Evolutionary conservation across 129 eudicot genomes (phyloP).

Genomic region (Daucus carota): DNA sequence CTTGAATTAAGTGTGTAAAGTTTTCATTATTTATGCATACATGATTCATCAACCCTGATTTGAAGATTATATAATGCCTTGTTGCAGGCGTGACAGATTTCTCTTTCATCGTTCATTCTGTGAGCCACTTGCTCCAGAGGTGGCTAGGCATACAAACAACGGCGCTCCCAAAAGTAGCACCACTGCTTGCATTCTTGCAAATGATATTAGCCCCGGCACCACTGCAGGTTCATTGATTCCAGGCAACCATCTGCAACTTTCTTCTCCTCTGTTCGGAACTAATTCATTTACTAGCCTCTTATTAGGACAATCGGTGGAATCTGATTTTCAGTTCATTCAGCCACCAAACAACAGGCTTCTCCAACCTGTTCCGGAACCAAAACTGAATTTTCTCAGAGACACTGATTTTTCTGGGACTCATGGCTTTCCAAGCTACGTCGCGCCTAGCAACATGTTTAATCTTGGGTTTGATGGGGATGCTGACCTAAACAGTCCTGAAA

Average conservation of each 20-base stretch:
- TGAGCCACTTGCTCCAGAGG: slow-evolving; percentile 42
- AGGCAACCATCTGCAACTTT: not conserved
- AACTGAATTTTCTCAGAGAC: no score
- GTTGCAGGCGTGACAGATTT: slow-evolving; percentile 54
- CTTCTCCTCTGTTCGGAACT: not conserved
- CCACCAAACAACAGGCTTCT: not conserved
- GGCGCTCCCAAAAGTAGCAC: slow-evolving; percentile 24
- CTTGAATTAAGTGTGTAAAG: no score
- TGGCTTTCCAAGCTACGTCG: not conserved
- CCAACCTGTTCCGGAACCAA: not conserved
- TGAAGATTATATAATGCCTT: no score
- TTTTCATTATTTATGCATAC: no score
- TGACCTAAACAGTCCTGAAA: not conserved
- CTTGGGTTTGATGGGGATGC: not conserved
- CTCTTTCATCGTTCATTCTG: slow-evolving; percentile 55
- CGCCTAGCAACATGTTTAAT: not conserved
- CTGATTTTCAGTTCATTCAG: not conserved
- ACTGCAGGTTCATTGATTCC: not conserved
- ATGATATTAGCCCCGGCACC: not conserved
- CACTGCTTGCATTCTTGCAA: not conserved
- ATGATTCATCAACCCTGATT: no score
- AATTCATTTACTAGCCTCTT: not conserved
- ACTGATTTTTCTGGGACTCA: not conserved
- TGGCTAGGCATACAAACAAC: slow-evolving; percentile 11
- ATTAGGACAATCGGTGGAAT: not conserved